A percentile compares a stretch with the other conserved stretches of the same genome.
phyloP scores from a whole-genome alignment of 495 filamentous ascomycete species.

The Neurospora discreta region DNA sequence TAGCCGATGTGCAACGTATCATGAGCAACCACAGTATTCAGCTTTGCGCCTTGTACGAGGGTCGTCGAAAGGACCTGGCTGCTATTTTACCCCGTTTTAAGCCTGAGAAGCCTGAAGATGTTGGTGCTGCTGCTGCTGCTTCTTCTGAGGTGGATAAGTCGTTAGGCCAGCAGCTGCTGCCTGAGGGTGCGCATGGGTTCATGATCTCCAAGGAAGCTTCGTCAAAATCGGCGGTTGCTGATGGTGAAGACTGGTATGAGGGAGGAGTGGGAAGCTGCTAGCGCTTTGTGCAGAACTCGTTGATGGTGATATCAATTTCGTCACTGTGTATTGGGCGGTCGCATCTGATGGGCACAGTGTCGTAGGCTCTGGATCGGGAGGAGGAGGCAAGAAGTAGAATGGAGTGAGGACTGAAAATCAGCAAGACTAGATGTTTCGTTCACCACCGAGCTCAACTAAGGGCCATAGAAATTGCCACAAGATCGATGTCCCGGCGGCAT shows the following conservation, averaged over 20 bases:
- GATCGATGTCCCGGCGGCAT: neutral
- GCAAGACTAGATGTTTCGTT: neutral
- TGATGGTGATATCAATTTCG: neutral
- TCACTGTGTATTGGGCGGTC: neutral
- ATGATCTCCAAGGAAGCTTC: neutral
- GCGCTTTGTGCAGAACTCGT: neutral
- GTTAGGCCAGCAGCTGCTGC: neutral
- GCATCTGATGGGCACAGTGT: neutral
- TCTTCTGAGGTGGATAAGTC: too few relatives aligned
- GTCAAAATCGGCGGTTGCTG: neutral
- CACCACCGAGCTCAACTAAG: neutral
- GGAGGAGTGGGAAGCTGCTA: neutral
- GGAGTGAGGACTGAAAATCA: neutral
- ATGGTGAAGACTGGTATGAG: neutral
- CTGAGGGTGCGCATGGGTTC: neutral
- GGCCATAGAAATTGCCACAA: neutral
- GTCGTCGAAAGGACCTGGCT: constrained; percentile 10
- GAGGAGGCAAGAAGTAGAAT: neutral
- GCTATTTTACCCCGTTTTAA: neutral
- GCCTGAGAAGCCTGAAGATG: neutral
- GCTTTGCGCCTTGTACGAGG: constrained; percentile 16
- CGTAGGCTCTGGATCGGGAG: neutral
- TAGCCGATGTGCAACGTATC: constrained; percentile 13
- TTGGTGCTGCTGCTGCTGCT: neutral
- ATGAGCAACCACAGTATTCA: constrained; percentile 15